phyloP scores from a whole-genome alignment of 768 basidiomycete species.

The Pisolithus marmoratus region DNA sequence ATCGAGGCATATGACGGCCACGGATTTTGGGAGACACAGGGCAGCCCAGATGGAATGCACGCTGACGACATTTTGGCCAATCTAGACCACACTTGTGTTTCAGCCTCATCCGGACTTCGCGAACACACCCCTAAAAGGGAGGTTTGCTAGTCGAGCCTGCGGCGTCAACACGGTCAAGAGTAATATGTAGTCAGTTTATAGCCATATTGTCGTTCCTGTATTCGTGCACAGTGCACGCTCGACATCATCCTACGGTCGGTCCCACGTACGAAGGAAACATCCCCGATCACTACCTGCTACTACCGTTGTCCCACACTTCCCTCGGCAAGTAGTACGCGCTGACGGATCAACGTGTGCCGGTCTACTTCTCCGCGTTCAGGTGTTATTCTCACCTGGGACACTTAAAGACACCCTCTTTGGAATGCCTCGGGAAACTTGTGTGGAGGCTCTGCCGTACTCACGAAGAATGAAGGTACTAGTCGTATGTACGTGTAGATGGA shows the following conservation, averaged over 20 bases:
- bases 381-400: slow-evolving; percentile 77
- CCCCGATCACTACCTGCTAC: slow-evolving; percentile 66
- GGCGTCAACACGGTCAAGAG: too few species aligned
- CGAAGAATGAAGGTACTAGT: slow-evolving; percentile 67
- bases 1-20: too few species aligned
- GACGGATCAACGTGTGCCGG: slow-evolving; percentile 88
- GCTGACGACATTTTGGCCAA: too few species aligned
- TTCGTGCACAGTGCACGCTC: slow-evolving; percentile 57
- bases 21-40: too few species aligned
- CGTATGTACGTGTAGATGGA: slow-evolving; percentile 77
- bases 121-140: too few species aligned
- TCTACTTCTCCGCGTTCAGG: slow-evolving; percentile 81
- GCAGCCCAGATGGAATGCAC: too few species aligned
- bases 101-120: too few species aligned
- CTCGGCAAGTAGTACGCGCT: slow-evolving; percentile 77
- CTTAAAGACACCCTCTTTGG: slow-evolving; percentile 86
- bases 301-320: slow-evolving; percentile 81
- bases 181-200: too few species aligned
- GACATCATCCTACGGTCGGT: slow-evolving; percentile 74
- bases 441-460: slow-evolving; percentile 39
- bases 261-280: slow-evolving; percentile 76
- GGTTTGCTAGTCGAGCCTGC: too few species aligned
- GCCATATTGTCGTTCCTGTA: too few species aligned
- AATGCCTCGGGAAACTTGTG: slow-evolving; percentile 55
- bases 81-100: too few species aligned